Evolutionary conservation across 2,329 filamentous ascomycete genomes (phyloP).

Genomic region (Colletotrichum spinosum): DNA sequence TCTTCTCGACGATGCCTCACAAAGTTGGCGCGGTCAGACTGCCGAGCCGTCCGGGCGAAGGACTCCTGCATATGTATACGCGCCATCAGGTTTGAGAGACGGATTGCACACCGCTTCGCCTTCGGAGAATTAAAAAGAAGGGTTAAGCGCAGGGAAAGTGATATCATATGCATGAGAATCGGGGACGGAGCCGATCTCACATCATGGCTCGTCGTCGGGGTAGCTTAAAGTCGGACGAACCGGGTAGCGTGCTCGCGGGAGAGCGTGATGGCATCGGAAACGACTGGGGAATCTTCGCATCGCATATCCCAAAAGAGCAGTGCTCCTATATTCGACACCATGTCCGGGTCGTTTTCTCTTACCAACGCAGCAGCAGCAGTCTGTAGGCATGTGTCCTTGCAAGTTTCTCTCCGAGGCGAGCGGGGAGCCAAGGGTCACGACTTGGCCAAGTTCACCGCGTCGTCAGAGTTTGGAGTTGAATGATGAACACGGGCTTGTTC

Average conservation of each 20-base stretch:
- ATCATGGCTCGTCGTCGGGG: slow-evolving; percentile 2
- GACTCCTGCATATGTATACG: slow-evolving; percentile 3
- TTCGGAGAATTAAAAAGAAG: background rate
- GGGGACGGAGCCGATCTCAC: background rate
- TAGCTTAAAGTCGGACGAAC: slow-evolving; percentile 27
- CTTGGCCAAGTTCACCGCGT: too few relatives aligned
- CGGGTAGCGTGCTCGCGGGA: slow-evolving; percentile 3
- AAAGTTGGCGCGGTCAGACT: too few relatives aligned
- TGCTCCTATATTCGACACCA: slow-evolving; percentile 17
- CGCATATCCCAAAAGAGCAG: slow-evolving; percentile 1
- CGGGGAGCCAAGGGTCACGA: too few relatives aligned
- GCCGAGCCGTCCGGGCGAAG: too few relatives aligned
- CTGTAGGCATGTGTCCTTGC: too few relatives aligned
- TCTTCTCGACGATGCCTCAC: too few relatives aligned
- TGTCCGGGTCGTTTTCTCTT: background rate
- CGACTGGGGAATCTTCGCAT: slow-evolving; percentile 14
- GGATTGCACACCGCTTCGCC: background rate
- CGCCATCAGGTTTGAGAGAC: background rate
- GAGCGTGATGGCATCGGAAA: slow-evolving; percentile 1
- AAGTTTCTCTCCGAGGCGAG: too few relatives aligned
- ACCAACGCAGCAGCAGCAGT: too few relatives aligned
- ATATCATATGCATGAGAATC: slow-evolving; percentile 25
- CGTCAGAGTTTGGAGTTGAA: background rate
- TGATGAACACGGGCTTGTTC: too few relatives aligned
- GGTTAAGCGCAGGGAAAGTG: background rate